These are phyloP conservation scores for Cyanidium caldarium DNA, from an alignment of 23 red algal genomes.

Conservation along the genomic window DNA sequence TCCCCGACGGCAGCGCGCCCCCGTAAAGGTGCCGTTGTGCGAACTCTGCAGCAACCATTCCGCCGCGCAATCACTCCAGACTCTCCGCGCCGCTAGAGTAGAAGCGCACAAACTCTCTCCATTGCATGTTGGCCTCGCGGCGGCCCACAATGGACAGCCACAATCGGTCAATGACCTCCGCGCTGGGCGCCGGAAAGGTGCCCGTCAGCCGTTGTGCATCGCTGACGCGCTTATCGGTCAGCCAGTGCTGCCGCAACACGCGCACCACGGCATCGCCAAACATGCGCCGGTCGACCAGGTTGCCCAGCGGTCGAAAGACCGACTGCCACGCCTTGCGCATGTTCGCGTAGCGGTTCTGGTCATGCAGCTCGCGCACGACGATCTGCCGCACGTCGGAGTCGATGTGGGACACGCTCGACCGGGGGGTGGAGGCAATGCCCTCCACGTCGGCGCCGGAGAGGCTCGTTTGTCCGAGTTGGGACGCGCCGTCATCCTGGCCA, in stretches of 20 bases:
- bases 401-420: no score
- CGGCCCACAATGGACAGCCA: background rate
- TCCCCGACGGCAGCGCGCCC: no score
- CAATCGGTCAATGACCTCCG: background rate
- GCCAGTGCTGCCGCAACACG: background rate
- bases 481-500: no score
- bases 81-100: no score
- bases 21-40: no score
- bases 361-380: background rate
- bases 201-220: background rate
- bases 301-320: background rate
- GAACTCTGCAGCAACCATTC: no score
- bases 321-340: constrained; percentile 5
- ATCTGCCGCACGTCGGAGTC: background rate
- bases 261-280: background rate
- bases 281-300: background rate
- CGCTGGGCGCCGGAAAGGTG: background rate
- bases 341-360: background rate
- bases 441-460: no score
- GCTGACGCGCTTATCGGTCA: background rate
- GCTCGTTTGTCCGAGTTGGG: no score
- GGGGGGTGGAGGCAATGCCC: no score
- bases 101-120: background rate
- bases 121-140: background rate
- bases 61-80: no score